Conservation (phyloP, 129 eudicot genomes). For the Chrysanthemum makinoi region DNA sequence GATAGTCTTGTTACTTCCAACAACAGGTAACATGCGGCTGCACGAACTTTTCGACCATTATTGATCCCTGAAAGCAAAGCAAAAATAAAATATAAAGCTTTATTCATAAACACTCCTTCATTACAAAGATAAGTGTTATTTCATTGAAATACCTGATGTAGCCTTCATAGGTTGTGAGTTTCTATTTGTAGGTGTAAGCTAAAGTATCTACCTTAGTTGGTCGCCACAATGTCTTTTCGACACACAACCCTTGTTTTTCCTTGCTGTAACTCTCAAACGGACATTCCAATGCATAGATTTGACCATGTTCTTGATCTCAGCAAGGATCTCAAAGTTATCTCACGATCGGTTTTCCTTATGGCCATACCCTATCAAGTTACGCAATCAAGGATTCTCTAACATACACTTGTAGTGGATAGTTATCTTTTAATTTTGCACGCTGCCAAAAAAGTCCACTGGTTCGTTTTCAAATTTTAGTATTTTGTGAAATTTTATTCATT, state of each 20-base stretch:
- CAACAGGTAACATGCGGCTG: too few relatives aligned
- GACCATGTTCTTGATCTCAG: slow-evolving; percentile 48
- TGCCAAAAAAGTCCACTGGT: too few relatives aligned
- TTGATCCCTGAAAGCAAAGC: too few relatives aligned
- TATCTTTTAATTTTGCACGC: background rate
- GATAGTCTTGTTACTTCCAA: too few relatives aligned
- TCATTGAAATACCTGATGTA: too few relatives aligned
- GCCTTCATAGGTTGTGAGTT: background rate
- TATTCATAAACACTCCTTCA: too few relatives aligned
- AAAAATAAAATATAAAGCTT: too few relatives aligned
- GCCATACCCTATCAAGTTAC: slow-evolving; percentile 58
- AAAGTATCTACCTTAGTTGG: slow-evolving; percentile 50
- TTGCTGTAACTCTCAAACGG: slow-evolving; percentile 32
- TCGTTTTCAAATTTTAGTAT: background rate
- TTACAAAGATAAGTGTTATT: too few relatives aligned
- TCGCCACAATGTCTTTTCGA: slow-evolving; percentile 52
- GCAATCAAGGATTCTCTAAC: slow-evolving; percentile 46
- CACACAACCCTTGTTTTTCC: slow-evolving; percentile 47
- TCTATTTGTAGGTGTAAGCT: slow-evolving; percentile 18
- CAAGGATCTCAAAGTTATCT: slow-evolving; percentile 44
- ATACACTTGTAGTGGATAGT: slow-evolving; percentile 43
- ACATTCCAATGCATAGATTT: slow-evolving; percentile 60
- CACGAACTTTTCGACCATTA: too few relatives aligned
- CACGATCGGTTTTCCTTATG: slow-evolving; percentile 51
- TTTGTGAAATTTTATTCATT: background rate